A percentile compares a stretch with the other conserved stretches of the same genome.
Evolutionary conservation across 768 basidiomycete species (phyloP).

Genomic region (Psilocybe tampanensis): DNA sequence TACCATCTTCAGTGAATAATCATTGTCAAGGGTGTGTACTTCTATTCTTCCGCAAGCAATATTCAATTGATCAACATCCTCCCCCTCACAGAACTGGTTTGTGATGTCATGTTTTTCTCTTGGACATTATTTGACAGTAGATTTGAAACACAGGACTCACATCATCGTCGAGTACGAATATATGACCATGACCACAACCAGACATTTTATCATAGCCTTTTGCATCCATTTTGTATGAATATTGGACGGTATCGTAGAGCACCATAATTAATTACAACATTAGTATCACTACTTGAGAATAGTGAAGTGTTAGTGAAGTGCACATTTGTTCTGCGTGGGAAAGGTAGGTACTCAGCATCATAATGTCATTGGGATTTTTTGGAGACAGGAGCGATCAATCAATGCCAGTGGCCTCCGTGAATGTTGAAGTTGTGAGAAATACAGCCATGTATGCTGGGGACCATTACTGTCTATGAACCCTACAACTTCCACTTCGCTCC

Average conservation of each 20-base stretch:
- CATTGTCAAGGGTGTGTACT: constrained; percentile 55
- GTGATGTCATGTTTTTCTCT: constrained; percentile 8
- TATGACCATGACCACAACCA: too few species aligned
- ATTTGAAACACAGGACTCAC: constrained; percentile 3
- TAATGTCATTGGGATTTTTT: not conserved
- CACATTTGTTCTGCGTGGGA: not conserved
- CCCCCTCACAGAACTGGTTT: constrained; percentile 34
- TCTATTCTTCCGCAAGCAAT: not conserved
- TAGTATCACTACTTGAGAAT: too few species aligned
- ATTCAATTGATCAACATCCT: constrained; percentile 1
- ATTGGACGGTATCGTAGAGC: too few species aligned
- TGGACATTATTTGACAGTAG: not conserved
- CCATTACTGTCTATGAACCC: not conserved
- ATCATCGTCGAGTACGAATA: constrained; percentile 8
- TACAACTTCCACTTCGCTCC: not conserved
- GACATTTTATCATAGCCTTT: too few species aligned
- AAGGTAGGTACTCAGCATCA: not conserved
- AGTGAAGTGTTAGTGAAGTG: not conserved
- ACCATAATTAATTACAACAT: too few species aligned
- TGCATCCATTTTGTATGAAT: too few species aligned
- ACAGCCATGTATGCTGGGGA: not conserved
- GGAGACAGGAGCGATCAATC: not conserved
- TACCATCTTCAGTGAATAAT: constrained; percentile 75
- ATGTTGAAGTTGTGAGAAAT: not conserved
- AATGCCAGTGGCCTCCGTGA: not conserved